Evolutionary conservation across 2,329 filamentous ascomycete genomes (phyloP), one percentile per base, ranked within the genome.

Genomic region (Verticillium nonalfalfae): DNA sequence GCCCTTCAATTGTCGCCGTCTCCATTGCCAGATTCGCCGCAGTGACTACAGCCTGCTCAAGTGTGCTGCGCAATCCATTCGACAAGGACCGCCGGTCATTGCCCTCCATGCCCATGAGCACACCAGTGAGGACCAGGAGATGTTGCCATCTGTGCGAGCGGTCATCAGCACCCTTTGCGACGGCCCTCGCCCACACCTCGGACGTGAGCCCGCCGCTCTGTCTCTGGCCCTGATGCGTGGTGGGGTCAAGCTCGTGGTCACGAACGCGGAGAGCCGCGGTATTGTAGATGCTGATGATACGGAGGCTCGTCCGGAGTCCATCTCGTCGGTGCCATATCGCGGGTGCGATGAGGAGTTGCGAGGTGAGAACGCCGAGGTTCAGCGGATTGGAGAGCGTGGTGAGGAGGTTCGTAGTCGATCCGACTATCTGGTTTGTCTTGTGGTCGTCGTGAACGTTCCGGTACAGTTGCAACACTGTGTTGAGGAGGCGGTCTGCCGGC

Each of bases 1-100:
- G 73, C 0, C 74, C 78, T 11, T 80, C 58, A 3, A 78, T 54
- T 75, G 71, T 18, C 70, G 67, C 11, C 73, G 72, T 5, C 79
- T 80, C 75, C n/a, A 96, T 74, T 0, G 91, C 88, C n/a, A 95
- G 77, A 68, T 95, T 94, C 1, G 87, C 80, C 10, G 92, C 91
- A 36, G 83, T 86, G 9, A 91, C 87, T 38, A 96, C 82, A 1
- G 90, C 90, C 18, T 81, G 79, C 70, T 94, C 90, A 0, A 96
- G 78, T 52, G 85, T 91, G 38, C 78, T 82, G 56, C 88, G 82
- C 72, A 94, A 80, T 58, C 81, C 74, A 36, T 79, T 75, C 5
- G 88, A 85, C n/a, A 93, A 74, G n/a, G 85, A 84, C 62, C 83
- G 81, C 56, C 86, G 77, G 50, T 87, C 83, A 63, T 85, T 81